Evolutionary conservation across 768 basidiomycete species (phyloP).

Genomic region (Filobasidium wieringae): DNA sequence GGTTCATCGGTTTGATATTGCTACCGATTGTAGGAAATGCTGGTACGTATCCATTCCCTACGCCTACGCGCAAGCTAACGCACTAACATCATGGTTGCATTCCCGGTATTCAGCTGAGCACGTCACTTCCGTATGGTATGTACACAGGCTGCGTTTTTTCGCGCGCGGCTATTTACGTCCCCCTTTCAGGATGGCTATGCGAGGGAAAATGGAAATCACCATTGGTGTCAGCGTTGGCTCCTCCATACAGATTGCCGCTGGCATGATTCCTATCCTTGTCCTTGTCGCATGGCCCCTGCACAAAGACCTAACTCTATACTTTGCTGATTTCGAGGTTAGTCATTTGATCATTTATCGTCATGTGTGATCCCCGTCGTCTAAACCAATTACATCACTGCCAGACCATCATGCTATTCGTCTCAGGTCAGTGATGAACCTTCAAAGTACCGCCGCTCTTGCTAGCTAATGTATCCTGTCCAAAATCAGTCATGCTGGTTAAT

Average conservation of each 20-base stretch:
- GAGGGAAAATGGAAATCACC: constrained; percentile 55
- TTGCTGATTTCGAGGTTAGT: constrained; percentile 68
- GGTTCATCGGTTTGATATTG: constrained; percentile 48
- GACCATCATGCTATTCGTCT: constrained; percentile 75
- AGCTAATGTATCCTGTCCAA: neutral
- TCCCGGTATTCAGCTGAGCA: constrained; percentile 53
- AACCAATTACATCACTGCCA: constrained; percentile 25
- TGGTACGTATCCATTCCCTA: neutral
- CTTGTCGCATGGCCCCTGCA: constrained; percentile 67
- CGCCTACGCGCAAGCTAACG: neutral
- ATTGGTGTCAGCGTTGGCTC: constrained; percentile 47
- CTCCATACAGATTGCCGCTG: constrained; percentile 52
- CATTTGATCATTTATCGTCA: constrained; percentile 6
- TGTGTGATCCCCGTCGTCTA: constrained; percentile 1
- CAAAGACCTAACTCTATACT: constrained; percentile 55
- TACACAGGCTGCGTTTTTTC: constrained; percentile 41
- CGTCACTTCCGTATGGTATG: constrained; percentile 52
- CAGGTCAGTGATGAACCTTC: constrained; percentile 38
- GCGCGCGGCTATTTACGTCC: neutral
- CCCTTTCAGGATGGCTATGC: constrained; percentile 9
- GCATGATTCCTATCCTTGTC: constrained; percentile 77
- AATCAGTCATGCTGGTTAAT: constrained; percentile 63
- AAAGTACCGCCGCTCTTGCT: too few relatives aligned
- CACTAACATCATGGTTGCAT: neutral
- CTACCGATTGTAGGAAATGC: constrained; percentile 63